Percentiles rank a stretch among this genome's conserved stretches.
These are phyloP conservation scores for Moricandia moricandioides DNA, from an alignment of 345 rosid genomes.

Conservation along the genomic window DNA sequence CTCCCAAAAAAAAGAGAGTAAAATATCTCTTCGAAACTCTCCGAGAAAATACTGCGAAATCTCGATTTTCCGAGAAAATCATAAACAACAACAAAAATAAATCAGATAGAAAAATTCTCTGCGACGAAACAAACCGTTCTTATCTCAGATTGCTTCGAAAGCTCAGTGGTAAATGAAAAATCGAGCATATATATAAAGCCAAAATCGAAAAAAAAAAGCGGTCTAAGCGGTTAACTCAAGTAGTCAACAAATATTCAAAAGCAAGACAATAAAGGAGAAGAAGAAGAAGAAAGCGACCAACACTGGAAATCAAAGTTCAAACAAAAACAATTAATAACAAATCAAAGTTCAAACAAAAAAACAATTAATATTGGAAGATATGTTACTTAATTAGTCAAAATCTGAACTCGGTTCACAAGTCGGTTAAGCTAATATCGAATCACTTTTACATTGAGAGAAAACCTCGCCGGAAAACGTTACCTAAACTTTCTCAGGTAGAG, in stretches of 20 bases:
- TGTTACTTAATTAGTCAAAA: constrained; percentile 6
- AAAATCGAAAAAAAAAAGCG: constrained; percentile 8
- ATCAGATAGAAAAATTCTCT: background rate
- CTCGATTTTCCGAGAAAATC: constrained; percentile 15
- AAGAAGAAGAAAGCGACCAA: constrained; percentile 21
- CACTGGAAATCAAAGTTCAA: constrained; percentile 7
- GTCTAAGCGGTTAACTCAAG: constrained; percentile 3
- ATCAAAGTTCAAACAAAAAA: background rate
- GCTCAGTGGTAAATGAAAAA: background rate
- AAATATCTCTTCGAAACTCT: constrained; percentile 22
- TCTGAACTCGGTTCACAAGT: constrained; percentile 8
- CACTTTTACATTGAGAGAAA: constrained; percentile 10
- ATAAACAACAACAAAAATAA: background rate
- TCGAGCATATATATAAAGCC: background rate
- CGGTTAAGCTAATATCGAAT: constrained; percentile 10
- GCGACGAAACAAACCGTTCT: background rate
- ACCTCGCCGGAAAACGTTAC: constrained; percentile 14
- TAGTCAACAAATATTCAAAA: constrained; percentile 36
- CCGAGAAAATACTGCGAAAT: background rate
- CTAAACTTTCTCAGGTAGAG: constrained; percentile 4
- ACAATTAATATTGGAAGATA: background rate
- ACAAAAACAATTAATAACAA: background rate
- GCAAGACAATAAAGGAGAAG: constrained; percentile 17
- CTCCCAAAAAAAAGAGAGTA: background rate
- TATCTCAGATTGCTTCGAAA: constrained; percentile 13